Conservation (phyloP, 768 basidiomycete genomes). For the Mycena venus region DNA sequence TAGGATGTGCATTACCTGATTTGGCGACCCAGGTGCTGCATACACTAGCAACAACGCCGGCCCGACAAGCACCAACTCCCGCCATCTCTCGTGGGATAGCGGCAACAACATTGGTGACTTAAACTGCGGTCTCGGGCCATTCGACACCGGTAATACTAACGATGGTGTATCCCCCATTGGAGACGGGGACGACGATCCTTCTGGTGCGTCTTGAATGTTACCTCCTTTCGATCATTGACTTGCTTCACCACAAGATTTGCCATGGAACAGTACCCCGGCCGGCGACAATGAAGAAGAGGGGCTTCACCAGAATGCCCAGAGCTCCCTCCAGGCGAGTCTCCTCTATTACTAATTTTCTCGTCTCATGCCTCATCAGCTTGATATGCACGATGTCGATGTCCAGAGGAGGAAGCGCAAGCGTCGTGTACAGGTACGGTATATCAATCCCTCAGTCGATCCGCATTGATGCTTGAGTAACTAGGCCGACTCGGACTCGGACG, state of each 20-base stretch:
- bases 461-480: not conserved
- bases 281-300: not conserved
- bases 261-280: not conserved
- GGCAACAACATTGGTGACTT: too few relatives aligned
- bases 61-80: too few relatives aligned
- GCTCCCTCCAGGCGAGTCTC: not conserved
- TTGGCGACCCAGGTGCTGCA: too few relatives aligned
- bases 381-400: slow-evolving; percentile 6
- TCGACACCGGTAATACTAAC: too few relatives aligned
- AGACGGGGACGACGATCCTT: too few relatives aligned
- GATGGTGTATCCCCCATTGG: too few relatives aligned
- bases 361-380: not conserved
- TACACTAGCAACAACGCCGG: too few relatives aligned
- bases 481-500: not conserved
- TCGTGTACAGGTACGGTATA: not conserved
- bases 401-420: not conserved
- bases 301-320: not conserved
- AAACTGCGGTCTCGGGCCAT: too few relatives aligned
- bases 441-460: not conserved
- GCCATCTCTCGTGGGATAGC: too few relatives aligned
- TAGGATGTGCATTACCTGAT: too few relatives aligned
- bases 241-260: not conserved
- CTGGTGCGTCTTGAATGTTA: too few relatives aligned
- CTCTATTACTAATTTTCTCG: not conserved
- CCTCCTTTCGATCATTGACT: too few relatives aligned